Evolutionary conservation across 78 protist genomes (phyloP).

Genomic region (Diacronema lutheri): DNA sequence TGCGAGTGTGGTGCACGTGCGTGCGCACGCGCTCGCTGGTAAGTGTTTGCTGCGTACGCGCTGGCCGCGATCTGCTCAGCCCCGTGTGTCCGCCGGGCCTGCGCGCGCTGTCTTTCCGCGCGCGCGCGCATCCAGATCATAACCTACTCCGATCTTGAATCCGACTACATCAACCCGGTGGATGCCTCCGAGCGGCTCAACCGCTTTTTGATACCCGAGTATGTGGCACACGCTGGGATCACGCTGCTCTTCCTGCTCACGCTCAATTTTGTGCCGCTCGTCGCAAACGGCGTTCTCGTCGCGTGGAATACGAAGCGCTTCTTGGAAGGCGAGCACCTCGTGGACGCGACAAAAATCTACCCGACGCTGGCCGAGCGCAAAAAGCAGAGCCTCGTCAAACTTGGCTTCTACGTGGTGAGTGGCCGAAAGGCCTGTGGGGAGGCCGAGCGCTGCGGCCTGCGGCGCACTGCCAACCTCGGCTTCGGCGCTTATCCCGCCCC

Average conservation of each 20-base stretch:
- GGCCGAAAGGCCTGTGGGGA: too few species aligned
- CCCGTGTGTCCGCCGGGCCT: too few species aligned
- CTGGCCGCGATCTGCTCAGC: too few species aligned
- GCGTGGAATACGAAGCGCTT: not conserved
- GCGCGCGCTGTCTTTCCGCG: too few species aligned
- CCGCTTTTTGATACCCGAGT: not conserved
- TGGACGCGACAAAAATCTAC: not conserved
- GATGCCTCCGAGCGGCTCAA: not conserved
- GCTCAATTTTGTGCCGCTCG: not conserved
- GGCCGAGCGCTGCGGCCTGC: too few species aligned
- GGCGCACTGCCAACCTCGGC: too few species aligned
- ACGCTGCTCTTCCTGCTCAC: not conserved
- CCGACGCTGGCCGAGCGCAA: not conserved
- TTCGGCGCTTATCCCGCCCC: too few species aligned
- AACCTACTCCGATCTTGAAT: not conserved
- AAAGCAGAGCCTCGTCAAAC: not conserved
- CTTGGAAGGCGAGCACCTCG: not conserved
- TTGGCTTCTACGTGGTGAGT: slow-evolving; percentile 17
- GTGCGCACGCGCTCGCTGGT: too few species aligned
- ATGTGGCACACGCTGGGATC: not conserved
- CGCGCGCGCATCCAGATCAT: not conserved
- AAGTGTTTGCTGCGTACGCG: too few species aligned
- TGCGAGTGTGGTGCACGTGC: too few species aligned
- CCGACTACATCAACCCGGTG: not conserved
- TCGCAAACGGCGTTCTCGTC: not conserved